phyloP scores from a whole-genome alignment of 2,329 filamentous ascomycete species.

The Curvularia verruculosa region DNA sequence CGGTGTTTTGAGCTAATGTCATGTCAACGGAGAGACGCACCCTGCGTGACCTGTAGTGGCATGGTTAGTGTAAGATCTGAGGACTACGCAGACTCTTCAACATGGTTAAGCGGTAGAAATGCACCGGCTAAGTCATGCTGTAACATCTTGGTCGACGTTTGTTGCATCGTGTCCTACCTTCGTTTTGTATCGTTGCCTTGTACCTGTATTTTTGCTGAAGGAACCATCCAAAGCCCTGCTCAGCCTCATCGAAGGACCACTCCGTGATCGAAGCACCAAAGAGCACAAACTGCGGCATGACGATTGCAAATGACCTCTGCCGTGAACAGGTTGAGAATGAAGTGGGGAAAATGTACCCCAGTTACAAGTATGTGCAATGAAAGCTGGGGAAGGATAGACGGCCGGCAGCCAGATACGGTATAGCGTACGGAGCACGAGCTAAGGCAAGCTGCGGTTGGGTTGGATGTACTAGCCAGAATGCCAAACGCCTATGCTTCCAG shows the following conservation, averaged over 20 bases:
- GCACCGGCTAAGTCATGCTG: not conserved
- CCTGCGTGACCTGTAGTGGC: conserved; percentile 29
- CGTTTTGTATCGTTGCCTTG: conserved; percentile 37
- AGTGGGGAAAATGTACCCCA: not conserved
- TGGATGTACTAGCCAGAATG: conserved; percentile 5
- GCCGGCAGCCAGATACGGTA: conserved; percentile 3
- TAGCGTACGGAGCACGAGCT: conserved; percentile 5
- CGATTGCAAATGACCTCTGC: not conserved
- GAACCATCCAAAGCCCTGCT: conserved; percentile 39
- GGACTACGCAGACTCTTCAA: not conserved
- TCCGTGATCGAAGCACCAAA: conserved; percentile 46
- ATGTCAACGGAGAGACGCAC: conserved; percentile 10
- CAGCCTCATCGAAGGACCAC: conserved; percentile 39
- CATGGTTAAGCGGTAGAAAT: not conserved
- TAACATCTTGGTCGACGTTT: conserved; percentile 32
- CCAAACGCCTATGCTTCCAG: not conserved
- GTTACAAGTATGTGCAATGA: not conserved
- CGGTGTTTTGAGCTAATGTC: not conserved
- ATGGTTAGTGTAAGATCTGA: not conserved
- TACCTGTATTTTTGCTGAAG: conserved; percentile 34
- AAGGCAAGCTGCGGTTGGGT: conserved; percentile 9
- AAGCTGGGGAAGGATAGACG: not conserved
- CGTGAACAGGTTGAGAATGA: not conserved
- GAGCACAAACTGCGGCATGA: conserved; percentile 37
- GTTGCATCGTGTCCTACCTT: conserved; percentile 31